Conservation (phyloP, 2,329 filamentous ascomycete species). For the Alternaria tenuissima region DNA sequence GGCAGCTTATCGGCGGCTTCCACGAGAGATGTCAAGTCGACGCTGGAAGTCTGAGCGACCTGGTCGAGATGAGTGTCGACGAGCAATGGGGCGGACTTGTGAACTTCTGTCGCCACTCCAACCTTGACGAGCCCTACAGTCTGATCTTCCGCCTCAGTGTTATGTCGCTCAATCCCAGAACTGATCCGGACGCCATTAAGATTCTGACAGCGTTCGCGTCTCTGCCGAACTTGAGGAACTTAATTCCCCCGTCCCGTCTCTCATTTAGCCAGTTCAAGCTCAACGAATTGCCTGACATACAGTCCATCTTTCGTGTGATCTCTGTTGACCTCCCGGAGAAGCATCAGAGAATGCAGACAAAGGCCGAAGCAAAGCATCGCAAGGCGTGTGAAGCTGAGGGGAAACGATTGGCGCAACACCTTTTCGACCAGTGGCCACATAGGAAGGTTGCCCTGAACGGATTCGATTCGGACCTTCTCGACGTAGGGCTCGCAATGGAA, state of each 20-base stretch:
- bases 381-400: no score
- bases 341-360: conserved; percentile 2
- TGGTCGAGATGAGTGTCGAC: conserved; percentile 43
- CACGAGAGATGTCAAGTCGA: conserved; percentile 4
- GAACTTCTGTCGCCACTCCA: conserved; percentile 43
- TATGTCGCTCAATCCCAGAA: conserved; percentile 51
- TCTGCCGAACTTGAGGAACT: no score
- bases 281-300: conserved; percentile 43
- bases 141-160: conserved; percentile 56
- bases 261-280: conserved; percentile 43
- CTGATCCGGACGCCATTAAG: conserved; percentile 50
- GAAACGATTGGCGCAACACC: no score
- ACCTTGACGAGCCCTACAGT: conserved; percentile 33
- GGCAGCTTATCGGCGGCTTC: conserved; percentile 27
- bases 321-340: conserved; percentile 20
- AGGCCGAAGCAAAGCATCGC: background rate
- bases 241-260: conserved; percentile 27
- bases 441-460: no score
- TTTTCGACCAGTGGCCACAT: no score
- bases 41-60: conserved; percentile 19
- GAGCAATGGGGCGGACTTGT: conserved; percentile 55
- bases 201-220: conserved; percentile 49
- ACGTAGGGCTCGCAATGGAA: no score
- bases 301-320: conserved; percentile 46
- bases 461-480: no score